Evolutionary conservation across 192 early-diverging fungal genomes (phyloP).

Genomic region (Funneliformis geosporum): DNA sequence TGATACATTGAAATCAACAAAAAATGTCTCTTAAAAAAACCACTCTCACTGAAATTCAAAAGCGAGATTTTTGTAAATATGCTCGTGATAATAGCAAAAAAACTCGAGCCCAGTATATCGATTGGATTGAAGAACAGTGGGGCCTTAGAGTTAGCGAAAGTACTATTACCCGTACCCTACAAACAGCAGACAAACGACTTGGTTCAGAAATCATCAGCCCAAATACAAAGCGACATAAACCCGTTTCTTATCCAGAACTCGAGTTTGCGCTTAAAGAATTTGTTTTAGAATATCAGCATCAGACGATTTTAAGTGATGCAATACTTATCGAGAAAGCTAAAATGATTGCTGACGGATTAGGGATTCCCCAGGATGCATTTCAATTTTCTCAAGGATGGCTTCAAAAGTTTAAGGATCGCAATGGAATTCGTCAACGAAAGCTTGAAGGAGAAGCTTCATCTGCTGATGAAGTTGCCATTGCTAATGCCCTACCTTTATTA

Average conservation of each 20-base stretch:
- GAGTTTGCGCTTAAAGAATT: not conserved
- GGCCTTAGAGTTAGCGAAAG: not conserved
- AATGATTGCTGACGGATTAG: not conserved
- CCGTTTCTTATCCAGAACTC: not conserved
- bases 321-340: not conserved
- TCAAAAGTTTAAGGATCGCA: conserved; percentile 25
- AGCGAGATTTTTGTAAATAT: not conserved
- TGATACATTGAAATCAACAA: no score
- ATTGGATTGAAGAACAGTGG: conserved; percentile 3
- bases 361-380: not conserved
- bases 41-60: not conserved
- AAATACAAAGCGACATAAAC: not conserved
- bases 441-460: conserved; percentile 24
- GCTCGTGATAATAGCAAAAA: not conserved
- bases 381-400: conserved; percentile 13
- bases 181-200: not conserved
- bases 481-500: not conserved
- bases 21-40: not conserved
- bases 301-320: no score
- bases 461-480: conserved; percentile 5
- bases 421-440: conserved; percentile 15
- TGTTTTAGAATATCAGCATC: not conserved
- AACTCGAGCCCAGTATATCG: not conserved
- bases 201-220: not conserved
- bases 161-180: not conserved